Conservation (phyloP, 768 basidiomycete species). For the Coprinopsis sp. region DNA sequence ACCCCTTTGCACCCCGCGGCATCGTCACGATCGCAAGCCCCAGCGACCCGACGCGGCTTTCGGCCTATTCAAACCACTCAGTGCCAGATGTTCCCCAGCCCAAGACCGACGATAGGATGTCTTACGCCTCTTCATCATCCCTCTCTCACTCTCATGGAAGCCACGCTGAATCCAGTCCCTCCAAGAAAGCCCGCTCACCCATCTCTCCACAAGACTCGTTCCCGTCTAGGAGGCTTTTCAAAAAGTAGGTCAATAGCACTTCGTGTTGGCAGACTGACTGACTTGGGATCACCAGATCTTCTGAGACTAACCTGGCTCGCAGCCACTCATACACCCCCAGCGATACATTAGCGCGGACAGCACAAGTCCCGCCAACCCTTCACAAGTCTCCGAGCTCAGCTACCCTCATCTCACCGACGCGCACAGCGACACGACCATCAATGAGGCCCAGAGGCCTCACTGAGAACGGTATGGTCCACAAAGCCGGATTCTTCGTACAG, state of each 20-base stretch:
- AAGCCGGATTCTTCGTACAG: slow-evolving; percentile 31
- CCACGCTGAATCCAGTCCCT: slow-evolving; percentile 17
- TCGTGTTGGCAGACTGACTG: background rate
- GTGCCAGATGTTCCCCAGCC: slow-evolving; percentile 34
- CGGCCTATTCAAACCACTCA: slow-evolving; percentile 51
- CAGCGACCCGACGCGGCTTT: slow-evolving; percentile 44
- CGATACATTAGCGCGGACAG: background rate
- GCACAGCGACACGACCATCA: slow-evolving; percentile 36
- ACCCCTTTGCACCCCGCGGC: slow-evolving; percentile 57
- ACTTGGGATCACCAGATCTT: background rate
- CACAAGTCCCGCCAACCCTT: slow-evolving; percentile 4
- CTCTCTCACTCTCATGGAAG: slow-evolving; percentile 36
- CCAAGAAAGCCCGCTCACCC: slow-evolving; percentile 1
- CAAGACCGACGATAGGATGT: slow-evolving; percentile 42
- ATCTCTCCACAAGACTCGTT: background rate
- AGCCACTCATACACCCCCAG: background rate
- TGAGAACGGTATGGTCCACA: slow-evolving; percentile 30
- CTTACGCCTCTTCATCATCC: slow-evolving; percentile 57
- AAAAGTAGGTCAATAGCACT: background rate
- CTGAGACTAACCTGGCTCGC: background rate
- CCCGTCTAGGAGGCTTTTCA: background rate
- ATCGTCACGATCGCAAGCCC: slow-evolving; percentile 35
- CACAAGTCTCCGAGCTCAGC: slow-evolving; percentile 26
- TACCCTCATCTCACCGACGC: slow-evolving; percentile 21
- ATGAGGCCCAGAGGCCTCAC: slow-evolving; percentile 49